phyloP scores from a whole-genome alignment of 768 basidiomycete genomes.

The Rhizopogon rudus region DNA sequence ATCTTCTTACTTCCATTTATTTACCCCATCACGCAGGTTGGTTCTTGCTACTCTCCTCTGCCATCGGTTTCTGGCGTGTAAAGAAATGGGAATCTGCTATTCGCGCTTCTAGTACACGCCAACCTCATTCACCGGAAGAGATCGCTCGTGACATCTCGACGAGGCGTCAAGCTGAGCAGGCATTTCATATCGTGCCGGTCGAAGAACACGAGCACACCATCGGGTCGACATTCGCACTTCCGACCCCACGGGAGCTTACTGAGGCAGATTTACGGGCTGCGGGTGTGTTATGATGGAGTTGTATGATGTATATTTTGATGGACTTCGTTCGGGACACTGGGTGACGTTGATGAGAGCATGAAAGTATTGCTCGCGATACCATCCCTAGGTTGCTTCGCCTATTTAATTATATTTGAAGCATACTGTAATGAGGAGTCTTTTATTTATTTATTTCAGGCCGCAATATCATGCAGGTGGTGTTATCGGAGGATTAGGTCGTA shows the following conservation, averaged over 20 bases:
- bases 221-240: conserved; percentile 13
- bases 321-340: neutral
- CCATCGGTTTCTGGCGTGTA: conserved; percentile 78
- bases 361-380: neutral
- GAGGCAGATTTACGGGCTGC: conserved; percentile 50
- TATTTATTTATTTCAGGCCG: no score
- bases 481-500: no score
- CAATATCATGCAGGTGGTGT: no score
- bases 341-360: neutral
- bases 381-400: neutral
- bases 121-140: conserved; percentile 31
- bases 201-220: conserved; percentile 23
- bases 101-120: conserved; percentile 34
- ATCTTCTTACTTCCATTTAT: conserved; percentile 2
- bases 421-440: conserved; percentile 10
- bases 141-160: conserved; percentile 47
- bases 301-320: conserved; percentile 1
- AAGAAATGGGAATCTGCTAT: conserved; percentile 82
- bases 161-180: conserved; percentile 44
- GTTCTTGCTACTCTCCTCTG: conserved; percentile 84
- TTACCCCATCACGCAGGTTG: conserved; percentile 50
- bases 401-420: conserved; percentile 13
- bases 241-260: conserved; percentile 27
- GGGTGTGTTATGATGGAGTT: conserved; percentile 39
- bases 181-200: conserved; percentile 43